phyloP scores from a whole-genome alignment of 176 grass and related monocot genomes.

The Neostapfia colusana region DNA sequence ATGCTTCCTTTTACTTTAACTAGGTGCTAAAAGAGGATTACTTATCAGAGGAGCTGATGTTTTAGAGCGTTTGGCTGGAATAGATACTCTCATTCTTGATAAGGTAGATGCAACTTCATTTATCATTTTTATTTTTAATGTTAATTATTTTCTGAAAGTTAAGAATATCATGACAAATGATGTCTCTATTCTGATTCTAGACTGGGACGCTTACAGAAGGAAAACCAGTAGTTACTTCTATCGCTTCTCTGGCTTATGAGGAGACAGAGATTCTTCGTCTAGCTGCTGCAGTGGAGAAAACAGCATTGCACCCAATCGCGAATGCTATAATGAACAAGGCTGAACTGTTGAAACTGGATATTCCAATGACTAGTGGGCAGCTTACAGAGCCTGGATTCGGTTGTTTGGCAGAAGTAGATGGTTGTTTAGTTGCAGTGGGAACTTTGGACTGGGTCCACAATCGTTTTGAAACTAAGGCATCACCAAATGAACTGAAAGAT shows the following conservation, averaged over 20 bases:
- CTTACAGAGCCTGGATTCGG: constrained; percentile 91
- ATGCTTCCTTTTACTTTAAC: constrained; percentile 23
- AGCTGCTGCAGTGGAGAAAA: constrained; percentile 96
- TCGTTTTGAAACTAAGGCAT: constrained; percentile 65
- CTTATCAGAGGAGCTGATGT: constrained; percentile 97
- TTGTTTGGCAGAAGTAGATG: constrained; percentile 92
- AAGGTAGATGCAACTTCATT: constrained; percentile 53
- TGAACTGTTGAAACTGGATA: constrained; percentile 60
- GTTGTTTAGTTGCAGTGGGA: constrained; percentile 84
- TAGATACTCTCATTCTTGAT: constrained; percentile 80
- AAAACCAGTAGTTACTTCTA: constrained; percentile 80
- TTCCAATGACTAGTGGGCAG: constrained; percentile 72
- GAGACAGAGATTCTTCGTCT: constrained; percentile 66
- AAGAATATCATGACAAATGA: background rate
- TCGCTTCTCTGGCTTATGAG: constrained; percentile 71
- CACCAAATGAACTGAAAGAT: constrained; percentile 50
- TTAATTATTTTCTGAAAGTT: constrained; percentile 1
- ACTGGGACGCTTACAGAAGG: constrained; percentile 93
- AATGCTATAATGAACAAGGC: constrained; percentile 87
- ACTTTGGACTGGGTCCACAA: constrained; percentile 78
- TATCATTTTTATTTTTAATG: constrained; percentile 4
- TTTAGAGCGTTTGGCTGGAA: constrained; percentile 82
- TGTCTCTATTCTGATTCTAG: constrained; percentile 35
- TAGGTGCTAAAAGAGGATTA: constrained; percentile 90
- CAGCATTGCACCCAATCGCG: constrained; percentile 92